Percentiles rank a stretch among this genome's conserved stretches.
phyloP scores from a whole-genome alignment of 1,139 yeast genomes.

The Candida buenavistaensis region DNA sequence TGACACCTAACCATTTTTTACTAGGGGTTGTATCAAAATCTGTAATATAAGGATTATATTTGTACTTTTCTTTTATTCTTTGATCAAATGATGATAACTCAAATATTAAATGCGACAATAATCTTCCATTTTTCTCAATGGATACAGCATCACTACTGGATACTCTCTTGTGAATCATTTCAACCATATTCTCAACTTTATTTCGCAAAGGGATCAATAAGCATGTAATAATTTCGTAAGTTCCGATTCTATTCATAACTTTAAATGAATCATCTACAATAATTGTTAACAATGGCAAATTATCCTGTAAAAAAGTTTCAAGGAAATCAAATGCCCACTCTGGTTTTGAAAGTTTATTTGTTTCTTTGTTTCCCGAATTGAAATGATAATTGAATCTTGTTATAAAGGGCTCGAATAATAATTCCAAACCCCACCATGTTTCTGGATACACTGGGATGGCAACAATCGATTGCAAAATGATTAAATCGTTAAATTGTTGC shows the following conservation, averaged over 20 bases:
- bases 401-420: constrained; percentile 56
- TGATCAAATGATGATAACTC: constrained; percentile 64
- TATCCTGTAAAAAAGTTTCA: constrained; percentile 49
- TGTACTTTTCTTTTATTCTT: constrained; percentile 50
- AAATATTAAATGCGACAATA: constrained; percentile 60
- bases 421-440: constrained; percentile 59
- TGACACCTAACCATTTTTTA: constrained; percentile 56
- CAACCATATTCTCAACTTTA: constrained; percentile 39
- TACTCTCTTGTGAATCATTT: constrained; percentile 30
- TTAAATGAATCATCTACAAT: constrained; percentile 34
- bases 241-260: constrained; percentile 27
- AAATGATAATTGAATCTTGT: constrained; percentile 77
- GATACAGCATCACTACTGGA: constrained; percentile 19
- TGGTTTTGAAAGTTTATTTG: constrained; percentile 73
- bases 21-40: constrained; percentile 26
- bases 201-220: constrained; percentile 50
- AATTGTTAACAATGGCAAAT: constrained; percentile 35
- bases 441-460: constrained; percentile 38
- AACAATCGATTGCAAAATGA: constrained; percentile 39
- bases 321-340: constrained; percentile 73
- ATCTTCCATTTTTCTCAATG: constrained; percentile 44
- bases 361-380: constrained; percentile 51
- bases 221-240: constrained; percentile 56
- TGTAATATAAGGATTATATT: constrained; percentile 51
- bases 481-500: constrained; percentile 20